Evolutionary conservation across 805 yeast species (phyloP), one percentile per base, ranked within the genome.

Genomic region (Lachancea sp.): DNA sequence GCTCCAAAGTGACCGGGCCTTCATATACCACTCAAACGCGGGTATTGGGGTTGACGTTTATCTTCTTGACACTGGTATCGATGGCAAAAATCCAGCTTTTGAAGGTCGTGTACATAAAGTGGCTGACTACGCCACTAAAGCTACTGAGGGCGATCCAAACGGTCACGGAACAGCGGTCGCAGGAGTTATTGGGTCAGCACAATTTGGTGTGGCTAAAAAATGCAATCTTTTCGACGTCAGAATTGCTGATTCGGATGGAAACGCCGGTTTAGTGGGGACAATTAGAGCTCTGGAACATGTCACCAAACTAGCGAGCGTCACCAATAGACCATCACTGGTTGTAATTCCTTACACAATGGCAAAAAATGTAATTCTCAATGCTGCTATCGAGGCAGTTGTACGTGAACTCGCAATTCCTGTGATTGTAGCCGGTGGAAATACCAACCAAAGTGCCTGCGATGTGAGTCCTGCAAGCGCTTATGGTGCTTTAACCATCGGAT

Each of bases 141-240:
- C 77, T 0, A 22, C 17, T 4, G 51, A 67, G 1, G 86, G 84
- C 6, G 96, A 89, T 56, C 64, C 64, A 7, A 79, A 54, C 41
- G 96, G 96, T 0, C 97, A 88, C 59, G 97, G 96, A 0, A 86
- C 96, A 1, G 96, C 87, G 60, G 94, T 89, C 36, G 95, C 96
- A 0, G 96, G 96, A 4, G 67, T 86, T 9, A 74, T 86, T 41
- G 96, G 90, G 0, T 84, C 96, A 2, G 69, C 65, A 38, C 75
- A 79, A 2, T 88, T 69, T 63, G 97, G 97, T 5, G 90, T 85
- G 3, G 86, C 95, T 16, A 88, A 88, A 58, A 61, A 73, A 32
- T 75, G 75, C 13, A 67, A 69, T 9, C 56, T 87, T 6, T 67
- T 83, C 11, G 90, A 83, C 18, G 77, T 89, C 9, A 88, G 87